Conservation (phyloP, 169 alveolate genomes). For the Plasmodium coatneyi region DNA sequence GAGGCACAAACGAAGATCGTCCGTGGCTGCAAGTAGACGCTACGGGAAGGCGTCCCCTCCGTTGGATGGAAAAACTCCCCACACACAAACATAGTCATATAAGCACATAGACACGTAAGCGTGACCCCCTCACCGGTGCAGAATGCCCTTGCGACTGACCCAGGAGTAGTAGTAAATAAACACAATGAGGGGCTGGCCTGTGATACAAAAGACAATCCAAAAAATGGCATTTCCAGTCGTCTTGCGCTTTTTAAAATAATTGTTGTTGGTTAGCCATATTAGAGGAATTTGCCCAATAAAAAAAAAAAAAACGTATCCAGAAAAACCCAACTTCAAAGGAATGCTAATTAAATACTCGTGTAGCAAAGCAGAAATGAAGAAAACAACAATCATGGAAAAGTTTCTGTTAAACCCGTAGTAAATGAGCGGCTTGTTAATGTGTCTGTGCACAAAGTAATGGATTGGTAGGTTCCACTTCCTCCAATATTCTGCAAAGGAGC, state of each 20-base stretch:
- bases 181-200: slow-evolving; percentile 94
- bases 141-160: slow-evolving; percentile 36
- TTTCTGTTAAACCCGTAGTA: slow-evolving; percentile 87
- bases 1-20: not conserved
- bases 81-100: not conserved
- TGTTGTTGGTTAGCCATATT: slow-evolving; percentile 78
- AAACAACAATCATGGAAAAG: slow-evolving; percentile 84
- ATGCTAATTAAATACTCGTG: slow-evolving; percentile 92
- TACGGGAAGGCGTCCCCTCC: not conserved
- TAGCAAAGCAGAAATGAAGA: slow-evolving; percentile 90
- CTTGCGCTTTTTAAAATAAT: slow-evolving; percentile 85
- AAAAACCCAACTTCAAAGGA: slow-evolving; percentile 93
- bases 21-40: not conserved
- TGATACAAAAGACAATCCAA: slow-evolving; percentile 94
- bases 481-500: slow-evolving; percentile 94
- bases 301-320: slow-evolving; percentile 90
- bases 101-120: not conserved
- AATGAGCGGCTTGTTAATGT: slow-evolving; percentile 93
- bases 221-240: slow-evolving; percentile 91
- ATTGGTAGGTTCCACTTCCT: slow-evolving; percentile 96
- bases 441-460: slow-evolving; percentile 93
- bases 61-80: not conserved
- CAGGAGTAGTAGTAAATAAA: slow-evolving; percentile 82
- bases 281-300: slow-evolving; percentile 83
- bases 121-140: not conserved